Base-by-base conservation (phyloP, 768 basidiomycete genomes). In the Pisolithus orientalis region DNA sequence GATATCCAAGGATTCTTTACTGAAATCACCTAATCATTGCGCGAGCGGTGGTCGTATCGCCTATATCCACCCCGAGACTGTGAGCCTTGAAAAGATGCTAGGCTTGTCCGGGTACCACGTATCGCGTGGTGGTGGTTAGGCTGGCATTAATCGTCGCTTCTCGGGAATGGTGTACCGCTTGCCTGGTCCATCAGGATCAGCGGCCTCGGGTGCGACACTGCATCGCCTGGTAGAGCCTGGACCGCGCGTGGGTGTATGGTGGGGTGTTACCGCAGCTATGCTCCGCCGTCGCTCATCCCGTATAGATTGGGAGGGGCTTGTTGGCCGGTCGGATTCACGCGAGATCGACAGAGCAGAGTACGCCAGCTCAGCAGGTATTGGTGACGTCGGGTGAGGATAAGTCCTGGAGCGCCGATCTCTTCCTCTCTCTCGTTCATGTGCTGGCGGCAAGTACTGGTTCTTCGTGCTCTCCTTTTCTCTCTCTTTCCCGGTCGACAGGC, bases 321-420 rank as follows among this genome's bases (percentile, higher is more conserved):
- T 38, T 0, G 47, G 48, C 17, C 53, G 53, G 40, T 47, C 50
- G 2, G 50, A 14, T n/a, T 58, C 56, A 21, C 66, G 67, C 17
- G 62, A 56, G 43, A 68, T 49, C 14, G 66, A 66, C 32, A 64
- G 66, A 0, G 51, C 60, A 6, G 66, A 62, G 32, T 68, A 68
- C 2, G 56, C 55, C 38, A 66, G 21, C 0, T 59, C 66, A 8
- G 53, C 14, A 31, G 66, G 66, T 7, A 61, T 59, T 7, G 66
- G 58, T 7, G 66, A 59, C 11, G 58, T 27, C 4, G 66, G 60
- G 14, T 68, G 70, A 25, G 65, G 54, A 4, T 62, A 53, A 14
- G 59, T 50, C 2, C 64, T 57, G 8, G 11, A n/a, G 6, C 14
- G 44, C 28, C 13, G 16, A 45, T 28, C 27, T 31, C 44, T 28